Conservation (phyloP, 1,284 basidiomycete genomes). For the Pholiota adiposa region DNA sequence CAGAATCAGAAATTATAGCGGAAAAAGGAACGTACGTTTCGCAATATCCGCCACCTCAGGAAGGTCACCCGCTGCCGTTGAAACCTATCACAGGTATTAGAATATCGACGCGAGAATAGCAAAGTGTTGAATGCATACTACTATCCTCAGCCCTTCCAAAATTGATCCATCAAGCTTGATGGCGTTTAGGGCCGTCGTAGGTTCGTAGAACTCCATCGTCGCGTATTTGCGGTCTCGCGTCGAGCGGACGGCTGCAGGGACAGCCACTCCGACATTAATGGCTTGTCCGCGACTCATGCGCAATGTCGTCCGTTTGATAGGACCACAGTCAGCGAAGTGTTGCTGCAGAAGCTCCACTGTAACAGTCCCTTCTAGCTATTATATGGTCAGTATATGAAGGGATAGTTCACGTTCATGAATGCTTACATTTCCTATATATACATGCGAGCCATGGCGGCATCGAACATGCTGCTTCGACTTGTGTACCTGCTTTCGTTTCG, state of each 20-base stretch:
- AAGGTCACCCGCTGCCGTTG: slow-evolving; percentile 47
- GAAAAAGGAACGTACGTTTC: slow-evolving; percentile 25
- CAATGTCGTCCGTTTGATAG: slow-evolving; percentile 43
- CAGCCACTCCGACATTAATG: slow-evolving; percentile 33
- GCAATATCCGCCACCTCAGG: slow-evolving; percentile 52
- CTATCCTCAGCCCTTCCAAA: slow-evolving; percentile 42
- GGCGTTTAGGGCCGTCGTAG: slow-evolving; percentile 41
- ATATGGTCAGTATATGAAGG: not conserved
- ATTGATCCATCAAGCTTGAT: slow-evolving; percentile 41
- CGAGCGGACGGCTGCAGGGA: slow-evolving; percentile 28
- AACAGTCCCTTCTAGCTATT: slow-evolving; percentile 36
- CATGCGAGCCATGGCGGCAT: slow-evolving; percentile 28
- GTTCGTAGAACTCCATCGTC: slow-evolving; percentile 47
- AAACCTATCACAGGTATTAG: slow-evolving; percentile 40
- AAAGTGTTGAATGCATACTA: slow-evolving; percentile 37
- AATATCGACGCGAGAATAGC: not conserved
- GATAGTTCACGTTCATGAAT: not conserved
- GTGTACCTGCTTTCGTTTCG: slow-evolving; percentile 23
- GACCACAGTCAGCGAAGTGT: slow-evolving; percentile 49
- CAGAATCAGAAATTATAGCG: not conserved
- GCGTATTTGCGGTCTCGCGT: slow-evolving; percentile 52
- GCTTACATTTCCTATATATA: slow-evolving; percentile 67
- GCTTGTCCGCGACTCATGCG: slow-evolving; percentile 53
- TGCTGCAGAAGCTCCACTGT: slow-evolving; percentile 39
- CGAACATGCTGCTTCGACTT: slow-evolving; percentile 18